Conservation (phyloP, 176 grass and related monocot genomes). For the Ensete ventricosum region DNA sequence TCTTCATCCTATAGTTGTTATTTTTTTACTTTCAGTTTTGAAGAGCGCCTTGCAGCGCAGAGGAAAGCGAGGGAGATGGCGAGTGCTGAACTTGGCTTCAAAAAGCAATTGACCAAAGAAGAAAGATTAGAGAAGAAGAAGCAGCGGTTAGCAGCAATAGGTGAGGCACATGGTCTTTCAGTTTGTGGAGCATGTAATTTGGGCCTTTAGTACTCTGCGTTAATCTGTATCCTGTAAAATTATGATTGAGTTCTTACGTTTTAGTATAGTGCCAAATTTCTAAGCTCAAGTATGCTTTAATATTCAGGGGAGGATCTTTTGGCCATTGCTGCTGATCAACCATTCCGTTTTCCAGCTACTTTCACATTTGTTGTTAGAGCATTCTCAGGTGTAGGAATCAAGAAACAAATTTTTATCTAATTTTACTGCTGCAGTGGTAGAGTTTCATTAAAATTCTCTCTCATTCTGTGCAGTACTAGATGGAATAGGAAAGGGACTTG, state of each 20-base stretch:
- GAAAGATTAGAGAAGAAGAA: constrained; percentile 93
- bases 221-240: too few species aligned
- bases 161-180: constrained; percentile 33
- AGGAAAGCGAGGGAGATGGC: constrained; percentile 83
- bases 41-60: constrained; percentile 72
- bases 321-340: constrained; percentile 94
- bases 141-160: constrained; percentile 90
- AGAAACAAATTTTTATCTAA: not conserved
- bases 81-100: constrained; percentile 63
- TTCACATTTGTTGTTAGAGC: constrained; percentile 98
- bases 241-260: constrained; percentile 18
- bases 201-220: not conserved
- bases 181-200: not conserved
- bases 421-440: not conserved
- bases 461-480: constrained; percentile 63
- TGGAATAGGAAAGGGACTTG: constrained; percentile 98
- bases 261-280: constrained; percentile 12
- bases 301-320: constrained; percentile 89
- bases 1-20: not conserved
- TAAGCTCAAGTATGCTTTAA: constrained; percentile 15
- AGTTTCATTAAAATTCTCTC: not conserved
- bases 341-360: constrained; percentile 95
- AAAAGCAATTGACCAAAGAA: constrained; percentile 69
- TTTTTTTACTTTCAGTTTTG: constrained; percentile 57
- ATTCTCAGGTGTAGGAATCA: constrained; percentile 69